Percentiles rank a stretch among this genome's conserved stretches.
phyloP scores from a whole-genome alignment of 2,329 filamentous ascomycete genomes.

The Sclerotinia spermophila region DNA sequence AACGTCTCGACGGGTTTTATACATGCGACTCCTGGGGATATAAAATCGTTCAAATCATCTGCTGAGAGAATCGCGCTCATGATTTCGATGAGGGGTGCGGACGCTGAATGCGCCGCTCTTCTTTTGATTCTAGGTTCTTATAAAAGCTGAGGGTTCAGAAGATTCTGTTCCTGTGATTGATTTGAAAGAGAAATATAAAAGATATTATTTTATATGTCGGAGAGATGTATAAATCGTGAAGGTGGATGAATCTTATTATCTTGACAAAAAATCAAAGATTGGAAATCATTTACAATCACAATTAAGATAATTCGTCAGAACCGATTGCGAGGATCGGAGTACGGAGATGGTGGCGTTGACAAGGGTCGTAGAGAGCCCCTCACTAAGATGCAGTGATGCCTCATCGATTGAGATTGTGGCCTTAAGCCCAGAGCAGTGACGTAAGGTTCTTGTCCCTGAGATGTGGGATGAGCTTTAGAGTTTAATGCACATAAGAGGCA shows the following conservation, averaged over 20 bases:
- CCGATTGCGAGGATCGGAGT: conserved; percentile 17
- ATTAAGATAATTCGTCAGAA: conserved; percentile 15
- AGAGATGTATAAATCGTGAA: background rate
- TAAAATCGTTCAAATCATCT: conserved; percentile 98
- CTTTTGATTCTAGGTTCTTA: background rate
- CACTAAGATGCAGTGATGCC: background rate
- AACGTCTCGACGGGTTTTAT: conserved; percentile 97
- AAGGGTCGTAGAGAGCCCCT: background rate
- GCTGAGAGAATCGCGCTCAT: conserved; percentile 98
- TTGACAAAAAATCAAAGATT: conserved; percentile 9
- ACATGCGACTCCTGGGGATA: conserved; percentile 93
- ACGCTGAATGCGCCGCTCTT: conserved; percentile 25
- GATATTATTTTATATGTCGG: background rate
- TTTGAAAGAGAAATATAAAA: background rate
- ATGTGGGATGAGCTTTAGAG: background rate
- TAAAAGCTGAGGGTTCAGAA: background rate
- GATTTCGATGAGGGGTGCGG: conserved; percentile 32
- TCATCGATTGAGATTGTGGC: background rate
- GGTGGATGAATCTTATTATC: background rate
- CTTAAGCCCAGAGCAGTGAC: background rate
- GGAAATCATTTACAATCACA: conserved; percentile 17
- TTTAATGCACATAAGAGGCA: background rate
- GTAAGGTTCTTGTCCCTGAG: background rate
- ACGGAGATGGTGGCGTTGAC: conserved; percentile 5
- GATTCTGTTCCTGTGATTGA: background rate